Evolutionary conservation across 257 asterid genomes (phyloP).

Genomic region (Forsythia viridissima): DNA sequence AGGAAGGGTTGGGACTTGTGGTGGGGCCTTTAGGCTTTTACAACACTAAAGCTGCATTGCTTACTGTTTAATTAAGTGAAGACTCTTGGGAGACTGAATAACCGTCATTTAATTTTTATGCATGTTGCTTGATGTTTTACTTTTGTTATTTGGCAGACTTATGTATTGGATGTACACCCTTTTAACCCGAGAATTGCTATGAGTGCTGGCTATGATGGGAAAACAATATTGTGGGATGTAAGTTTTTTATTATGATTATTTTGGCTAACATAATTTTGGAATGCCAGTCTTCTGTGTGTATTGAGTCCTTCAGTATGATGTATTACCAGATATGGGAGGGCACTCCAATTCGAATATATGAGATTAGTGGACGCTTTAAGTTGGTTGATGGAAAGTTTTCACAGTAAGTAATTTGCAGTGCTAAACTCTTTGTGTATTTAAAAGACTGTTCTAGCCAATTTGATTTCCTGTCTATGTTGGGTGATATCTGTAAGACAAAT

Average conservation of each 20-base stretch:
- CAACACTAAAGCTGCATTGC: background rate
- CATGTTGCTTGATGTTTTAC: constrained; percentile 20
- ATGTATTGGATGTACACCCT: constrained; percentile 98
- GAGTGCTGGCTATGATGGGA: constrained; percentile 99
- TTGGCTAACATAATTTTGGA: constrained; percentile 15
- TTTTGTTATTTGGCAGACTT: constrained; percentile 57
- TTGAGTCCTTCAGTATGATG: constrained; percentile 26
- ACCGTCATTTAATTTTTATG: constrained; percentile 15
- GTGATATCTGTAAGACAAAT: constrained; percentile 10
- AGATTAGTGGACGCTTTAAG: constrained; percentile 85
- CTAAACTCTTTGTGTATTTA: constrained; percentile 17
- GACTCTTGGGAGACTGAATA: constrained; percentile 5
- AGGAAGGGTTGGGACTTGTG: background rate
- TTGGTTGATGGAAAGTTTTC: constrained; percentile 98
- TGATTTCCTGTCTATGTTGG: constrained; percentile 9
- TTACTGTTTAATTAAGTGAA: constrained; percentile 4
- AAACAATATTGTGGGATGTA: constrained; percentile 97
- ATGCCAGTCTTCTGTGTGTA: constrained; percentile 11
- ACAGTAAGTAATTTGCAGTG: constrained; percentile 60
- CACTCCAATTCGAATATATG: constrained; percentile 74
- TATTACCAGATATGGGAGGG: constrained; percentile 92
- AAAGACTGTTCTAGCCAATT: constrained; percentile 6
- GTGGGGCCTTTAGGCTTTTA: background rate
- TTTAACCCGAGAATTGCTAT: constrained; percentile 96
- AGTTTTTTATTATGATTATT: constrained; percentile 38